These are phyloP conservation scores for Melaleuca quinquenervia DNA, from an alignment of 345 rosid species.

Conservation along the genomic window DNA sequence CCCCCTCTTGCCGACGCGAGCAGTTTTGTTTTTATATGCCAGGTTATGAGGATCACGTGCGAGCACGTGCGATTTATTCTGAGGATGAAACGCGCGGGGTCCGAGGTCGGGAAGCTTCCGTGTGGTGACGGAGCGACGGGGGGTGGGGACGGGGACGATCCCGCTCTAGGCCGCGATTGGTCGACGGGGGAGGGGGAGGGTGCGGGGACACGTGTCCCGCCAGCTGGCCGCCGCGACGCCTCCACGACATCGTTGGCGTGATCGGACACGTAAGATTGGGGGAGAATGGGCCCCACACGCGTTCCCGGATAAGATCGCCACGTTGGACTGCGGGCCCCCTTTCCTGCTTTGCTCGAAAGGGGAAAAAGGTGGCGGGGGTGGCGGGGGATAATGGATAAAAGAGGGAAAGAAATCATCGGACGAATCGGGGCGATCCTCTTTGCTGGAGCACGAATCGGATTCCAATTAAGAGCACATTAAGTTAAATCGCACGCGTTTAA, in stretches of 20 bases:
- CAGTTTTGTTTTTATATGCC: neutral
- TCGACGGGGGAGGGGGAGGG: neutral
- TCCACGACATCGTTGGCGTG: neutral
- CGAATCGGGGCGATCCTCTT: neutral
- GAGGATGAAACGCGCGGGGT: slow-evolving; percentile 13
- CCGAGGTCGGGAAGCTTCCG: slow-evolving; percentile 14
- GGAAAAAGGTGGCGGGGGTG: too few species aligned
- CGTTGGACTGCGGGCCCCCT: neutral
- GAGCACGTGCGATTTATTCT: slow-evolving; percentile 4
- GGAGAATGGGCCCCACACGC: neutral
- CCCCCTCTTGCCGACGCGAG: neutral
- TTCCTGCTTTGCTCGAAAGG: neutral
- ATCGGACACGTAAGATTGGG: neutral
- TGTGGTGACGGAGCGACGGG: too few species aligned
- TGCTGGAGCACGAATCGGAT: neutral
- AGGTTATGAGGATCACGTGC: slow-evolving; percentile 2
- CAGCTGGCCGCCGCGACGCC: neutral
- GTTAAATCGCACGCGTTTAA: neutral
- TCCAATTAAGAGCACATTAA: neutral
- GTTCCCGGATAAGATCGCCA: neutral
- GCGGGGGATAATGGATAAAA: too few species aligned
- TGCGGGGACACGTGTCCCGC: slow-evolving; percentile 5
- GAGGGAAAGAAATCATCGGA: too few species aligned
- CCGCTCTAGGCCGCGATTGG: neutral
- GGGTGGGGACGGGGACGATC: neutral